These are phyloP conservation scores for Thelonectria discophora DNA, from an alignment of 2,329 filamentous ascomycete species.

Conservation along the genomic window DNA sequence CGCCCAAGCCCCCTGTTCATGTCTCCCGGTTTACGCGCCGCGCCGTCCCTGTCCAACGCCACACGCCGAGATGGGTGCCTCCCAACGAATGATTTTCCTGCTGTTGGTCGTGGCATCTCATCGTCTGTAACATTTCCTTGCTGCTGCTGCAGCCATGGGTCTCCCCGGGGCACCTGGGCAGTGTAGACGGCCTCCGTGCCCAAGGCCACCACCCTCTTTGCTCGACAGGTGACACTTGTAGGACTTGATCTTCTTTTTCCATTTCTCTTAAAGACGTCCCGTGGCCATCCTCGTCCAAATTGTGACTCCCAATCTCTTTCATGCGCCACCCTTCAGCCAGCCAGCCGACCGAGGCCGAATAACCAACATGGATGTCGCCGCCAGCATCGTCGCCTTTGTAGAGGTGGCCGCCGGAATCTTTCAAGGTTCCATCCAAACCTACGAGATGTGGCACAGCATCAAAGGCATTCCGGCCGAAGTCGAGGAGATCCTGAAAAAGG, in stretches of 20 bases:
- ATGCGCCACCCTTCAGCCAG: background rate
- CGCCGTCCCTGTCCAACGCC: constrained; percentile 1
- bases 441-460: constrained; percentile 39
- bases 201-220: background rate
- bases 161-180: background rate
- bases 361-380: constrained; percentile 31
- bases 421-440: constrained; percentile 33
- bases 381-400: constrained; percentile 39
- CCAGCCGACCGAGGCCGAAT: background rate
- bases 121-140: background rate
- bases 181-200: background rate
- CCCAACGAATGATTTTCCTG: background rate
- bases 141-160: background rate
- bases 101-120: background rate
- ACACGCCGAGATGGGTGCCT: background rate
- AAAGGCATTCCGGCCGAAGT: constrained; percentile 36
- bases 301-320: background rate
- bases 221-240: background rate
- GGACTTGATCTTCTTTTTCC: background rate
- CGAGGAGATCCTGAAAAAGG: constrained; percentile 30
- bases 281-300: background rate
- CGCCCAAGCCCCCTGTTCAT: constrained; percentile 14
- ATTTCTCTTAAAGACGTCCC: background rate
- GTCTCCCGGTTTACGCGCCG: constrained; percentile 24
- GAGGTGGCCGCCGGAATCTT: constrained; percentile 35